Evolutionary conservation across 2,329 filamentous ascomycete genomes (phyloP).

Genomic region (Alternaria novae-zelandiae): DNA sequence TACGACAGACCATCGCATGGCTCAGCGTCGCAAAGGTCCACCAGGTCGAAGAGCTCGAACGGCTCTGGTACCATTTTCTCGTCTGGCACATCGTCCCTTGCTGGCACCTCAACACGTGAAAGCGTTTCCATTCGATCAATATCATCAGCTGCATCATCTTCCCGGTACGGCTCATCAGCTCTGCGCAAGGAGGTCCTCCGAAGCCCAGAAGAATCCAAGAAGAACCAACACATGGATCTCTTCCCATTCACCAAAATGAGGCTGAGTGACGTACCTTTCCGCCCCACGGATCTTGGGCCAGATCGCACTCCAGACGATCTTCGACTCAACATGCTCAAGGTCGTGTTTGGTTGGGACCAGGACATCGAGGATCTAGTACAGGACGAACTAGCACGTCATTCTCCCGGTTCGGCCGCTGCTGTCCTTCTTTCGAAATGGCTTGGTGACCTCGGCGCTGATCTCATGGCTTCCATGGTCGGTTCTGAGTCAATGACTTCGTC

Average conservation of each 20-base stretch:
- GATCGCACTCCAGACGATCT: slow-evolving; percentile 70
- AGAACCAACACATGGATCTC: slow-evolving; percentile 69
- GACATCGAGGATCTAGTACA: slow-evolving; percentile 81
- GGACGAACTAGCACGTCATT: slow-evolving; percentile 81
- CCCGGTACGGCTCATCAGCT: slow-evolving; percentile 65
- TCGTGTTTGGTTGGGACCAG: slow-evolving; percentile 93
- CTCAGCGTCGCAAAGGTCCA: slow-evolving; percentile 22
- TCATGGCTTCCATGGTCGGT: slow-evolving; percentile 75
- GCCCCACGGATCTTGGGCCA: slow-evolving; percentile 64
- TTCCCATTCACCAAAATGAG: slow-evolving; percentile 86
- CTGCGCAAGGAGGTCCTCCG: slow-evolving; percentile 80
- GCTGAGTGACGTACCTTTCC: slow-evolving; percentile 82
- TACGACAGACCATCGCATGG: slow-evolving; percentile 52
- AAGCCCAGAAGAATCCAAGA: slow-evolving; percentile 73
- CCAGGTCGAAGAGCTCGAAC: slow-evolving; percentile 39
- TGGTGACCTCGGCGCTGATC: slow-evolving; percentile 80
- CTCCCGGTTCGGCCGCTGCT: slow-evolving; percentile 73
- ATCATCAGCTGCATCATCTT: slow-evolving; percentile 56
- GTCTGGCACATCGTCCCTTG: slow-evolving; percentile 63
- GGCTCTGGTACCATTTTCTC: slow-evolving; percentile 71
- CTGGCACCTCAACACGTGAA: slow-evolving; percentile 52
- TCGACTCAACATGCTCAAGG: slow-evolving; percentile 86
- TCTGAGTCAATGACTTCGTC: slow-evolving; percentile 89
- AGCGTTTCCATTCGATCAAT: slow-evolving; percentile 62
- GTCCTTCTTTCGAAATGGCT: slow-evolving; percentile 93